A percentile compares a stretch with the other conserved stretches of the same genome.
These are phyloP conservation scores for Monilinia aucupariae DNA, from an alignment of 2,329 filamentous ascomycete species.

Conservation along the genomic window DNA sequence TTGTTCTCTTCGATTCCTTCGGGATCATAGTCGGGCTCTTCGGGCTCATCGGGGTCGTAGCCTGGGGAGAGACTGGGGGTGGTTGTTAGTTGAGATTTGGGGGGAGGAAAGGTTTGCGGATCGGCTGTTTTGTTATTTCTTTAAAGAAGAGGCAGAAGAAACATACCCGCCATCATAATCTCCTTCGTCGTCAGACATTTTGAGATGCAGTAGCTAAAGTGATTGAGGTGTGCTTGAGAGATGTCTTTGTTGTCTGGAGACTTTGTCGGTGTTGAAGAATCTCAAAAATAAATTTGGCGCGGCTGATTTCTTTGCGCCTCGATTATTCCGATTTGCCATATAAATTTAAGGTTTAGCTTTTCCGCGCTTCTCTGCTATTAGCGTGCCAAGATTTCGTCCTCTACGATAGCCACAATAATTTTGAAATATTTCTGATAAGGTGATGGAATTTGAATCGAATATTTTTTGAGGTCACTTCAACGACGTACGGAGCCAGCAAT, in stretches of 20 bases:
- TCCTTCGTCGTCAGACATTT: constrained; percentile 65
- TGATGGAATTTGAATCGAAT: not conserved
- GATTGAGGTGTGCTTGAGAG: not conserved
- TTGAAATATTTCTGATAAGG: constrained; percentile 17
- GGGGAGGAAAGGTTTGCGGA: not conserved
- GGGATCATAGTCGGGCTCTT: constrained; percentile 51
- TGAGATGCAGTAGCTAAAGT: constrained; percentile 5
- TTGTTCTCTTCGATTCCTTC: constrained; percentile 43
- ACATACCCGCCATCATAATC: constrained; percentile 21
- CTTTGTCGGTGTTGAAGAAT: constrained; percentile 12
- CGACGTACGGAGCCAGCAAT: constrained; percentile 19
- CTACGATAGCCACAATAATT: constrained; percentile 18
- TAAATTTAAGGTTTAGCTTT: constrained; percentile 28
- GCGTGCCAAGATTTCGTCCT: constrained; percentile 25
- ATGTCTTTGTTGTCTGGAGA: constrained; percentile 9
- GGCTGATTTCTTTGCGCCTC: constrained; percentile 13
- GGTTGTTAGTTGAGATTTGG: not conserved
- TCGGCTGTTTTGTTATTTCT: not conserved
- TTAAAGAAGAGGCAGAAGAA: not conserved
- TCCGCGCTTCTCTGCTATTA: constrained; percentile 19
- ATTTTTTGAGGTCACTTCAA: constrained; percentile 3
- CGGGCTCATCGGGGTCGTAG: constrained; percentile 50
- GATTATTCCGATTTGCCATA: constrained; percentile 7
- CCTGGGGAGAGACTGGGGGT: constrained; percentile 37
- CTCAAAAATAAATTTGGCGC: constrained; percentile 26